Evolutionary conservation across 169 alveolate species (phyloP), one percentile per base, ranked within the genome.

Genomic region (Cardiosporidium cionae): DNA sequence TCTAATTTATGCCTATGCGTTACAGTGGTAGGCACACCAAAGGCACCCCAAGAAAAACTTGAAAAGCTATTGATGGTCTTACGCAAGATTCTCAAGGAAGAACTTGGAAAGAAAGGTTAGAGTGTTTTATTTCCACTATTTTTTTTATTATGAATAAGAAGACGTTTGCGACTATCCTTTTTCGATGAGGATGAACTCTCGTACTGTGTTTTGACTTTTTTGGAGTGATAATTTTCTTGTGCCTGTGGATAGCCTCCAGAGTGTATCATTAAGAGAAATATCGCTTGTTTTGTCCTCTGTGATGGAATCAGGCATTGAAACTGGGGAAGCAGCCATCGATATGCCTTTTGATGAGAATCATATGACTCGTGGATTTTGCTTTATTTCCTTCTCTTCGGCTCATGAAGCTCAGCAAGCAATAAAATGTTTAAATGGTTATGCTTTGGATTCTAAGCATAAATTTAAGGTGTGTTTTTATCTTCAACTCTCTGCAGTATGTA

Each of bases 331-430:
- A 44, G n/a, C 9, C 58, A 63, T n/a, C 16, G 35, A 63, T 16
- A 63, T 44, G 58, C 58, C 58, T n/a, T n/a, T 44, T 44, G n/a
- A 44, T 2, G 86, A 70, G 1, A 65, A 67, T 25, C 84, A 78
- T 5, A 32, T 72, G 52, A 88, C 94, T 3, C 52, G 64, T 22
- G 94, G 94, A 0, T 71, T 87, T 54, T 91, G 89, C n/a, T 86
- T 89, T 65, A 37, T 89, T 32, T 86, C 94, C 31, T 89, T 86
- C 76, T 74, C 89, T 37, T 84, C 70, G 53, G 81, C 80, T 32
- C 68, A 72, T 68, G 92, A 89, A 52, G 94, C 94, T 7, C 68
- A 74, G 72, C 79, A 70, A 54, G 90, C 90, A 7, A 78, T 70
- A 37, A 68, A 74, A 36, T 75, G 66, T 23, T 44, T 86, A 28